Conservation (phyloP, 2,329 filamentous ascomycete species). For the Hymenotorrendiella dingleyae region DNA sequence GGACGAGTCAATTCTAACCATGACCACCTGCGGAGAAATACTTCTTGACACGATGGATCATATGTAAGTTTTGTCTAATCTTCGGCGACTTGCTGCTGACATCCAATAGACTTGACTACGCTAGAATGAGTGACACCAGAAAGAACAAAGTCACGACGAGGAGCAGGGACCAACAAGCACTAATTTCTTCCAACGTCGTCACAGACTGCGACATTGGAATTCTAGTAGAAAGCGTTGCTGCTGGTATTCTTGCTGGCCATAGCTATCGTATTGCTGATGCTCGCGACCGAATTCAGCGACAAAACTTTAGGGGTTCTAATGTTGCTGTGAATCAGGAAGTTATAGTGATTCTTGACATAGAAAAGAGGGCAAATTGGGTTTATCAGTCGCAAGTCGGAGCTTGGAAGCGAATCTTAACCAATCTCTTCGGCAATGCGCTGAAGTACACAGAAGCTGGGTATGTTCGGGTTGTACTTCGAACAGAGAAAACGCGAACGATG, state of each 20-base stretch:
- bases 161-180: background rate
- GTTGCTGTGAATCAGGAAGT: slow-evolving; percentile 5
- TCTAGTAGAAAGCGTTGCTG: slow-evolving; percentile 22
- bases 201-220: slow-evolving; percentile 16
- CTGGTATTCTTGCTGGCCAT: slow-evolving; percentile 21
- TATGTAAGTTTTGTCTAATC: slow-evolving; percentile 32
- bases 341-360: slow-evolving; percentile 38
- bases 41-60: slow-evolving; percentile 48
- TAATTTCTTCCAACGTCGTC: background rate
- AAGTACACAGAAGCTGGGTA: slow-evolving; percentile 52
- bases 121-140: slow-evolving; percentile 13
- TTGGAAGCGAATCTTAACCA: slow-evolving; percentile 47
- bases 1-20: slow-evolving; percentile 39
- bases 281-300: background rate
- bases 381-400: slow-evolving; percentile 49
- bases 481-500: background rate
- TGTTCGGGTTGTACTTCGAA: slow-evolving; percentile 37
- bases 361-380: slow-evolving; percentile 40
- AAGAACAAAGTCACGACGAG: background rate
- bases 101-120: slow-evolving; percentile 30
- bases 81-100: slow-evolving; percentile 41
- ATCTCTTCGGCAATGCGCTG: slow-evolving; percentile 54
- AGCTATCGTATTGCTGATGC: slow-evolving; percentile 8
- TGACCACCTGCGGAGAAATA: slow-evolving; percentile 44
- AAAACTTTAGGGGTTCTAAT: background rate